These are phyloP conservation scores for Backusella mclennaniae DNA, from an alignment of 192 early-diverging fungal species.

Conservation along the genomic window DNA sequence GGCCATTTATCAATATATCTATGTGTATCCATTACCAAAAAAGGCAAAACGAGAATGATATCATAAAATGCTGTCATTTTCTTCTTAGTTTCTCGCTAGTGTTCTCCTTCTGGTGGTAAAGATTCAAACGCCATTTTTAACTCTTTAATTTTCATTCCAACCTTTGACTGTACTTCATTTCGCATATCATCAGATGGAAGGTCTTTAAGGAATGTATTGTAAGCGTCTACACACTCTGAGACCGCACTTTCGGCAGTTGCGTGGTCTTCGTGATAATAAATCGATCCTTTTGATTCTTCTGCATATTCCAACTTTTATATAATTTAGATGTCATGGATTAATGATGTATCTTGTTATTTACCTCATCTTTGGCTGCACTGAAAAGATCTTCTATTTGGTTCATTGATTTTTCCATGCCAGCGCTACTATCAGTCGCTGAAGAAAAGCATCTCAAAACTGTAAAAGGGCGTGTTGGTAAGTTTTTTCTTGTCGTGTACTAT, in stretches of 20 bases:
- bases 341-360: neutral
- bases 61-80: too few species aligned
- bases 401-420: slow-evolving; percentile 12
- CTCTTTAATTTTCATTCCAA: slow-evolving; percentile 25
- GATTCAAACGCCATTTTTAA: slow-evolving; percentile 24
- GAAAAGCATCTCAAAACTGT: neutral
- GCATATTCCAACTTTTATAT: slow-evolving; percentile 28
- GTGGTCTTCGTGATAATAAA: slow-evolving; percentile 31
- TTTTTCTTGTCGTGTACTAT: neutral
- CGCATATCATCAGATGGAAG: slow-evolving; percentile 19
- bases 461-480: neutral
- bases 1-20: too few species aligned
- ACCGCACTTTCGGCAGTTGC: slow-evolving; percentile 22
- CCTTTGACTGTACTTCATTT: slow-evolving; percentile 20
- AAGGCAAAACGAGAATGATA: too few species aligned
- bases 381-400: slow-evolving; percentile 22
- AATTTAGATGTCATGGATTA: neutral
- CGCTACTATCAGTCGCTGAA: neutral
- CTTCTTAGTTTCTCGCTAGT: neutral
- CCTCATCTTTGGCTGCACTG: slow-evolving; percentile 23
- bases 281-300: slow-evolving; percentile 30
- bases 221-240: slow-evolving; percentile 19
- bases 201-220: slow-evolving; percentile 17
- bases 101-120: slow-evolving; percentile 16
- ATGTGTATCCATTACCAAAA: too few species aligned